phyloP scores from a whole-genome alignment of 2,329 filamentous ascomycete species.

The Aciculosporium take region DNA sequence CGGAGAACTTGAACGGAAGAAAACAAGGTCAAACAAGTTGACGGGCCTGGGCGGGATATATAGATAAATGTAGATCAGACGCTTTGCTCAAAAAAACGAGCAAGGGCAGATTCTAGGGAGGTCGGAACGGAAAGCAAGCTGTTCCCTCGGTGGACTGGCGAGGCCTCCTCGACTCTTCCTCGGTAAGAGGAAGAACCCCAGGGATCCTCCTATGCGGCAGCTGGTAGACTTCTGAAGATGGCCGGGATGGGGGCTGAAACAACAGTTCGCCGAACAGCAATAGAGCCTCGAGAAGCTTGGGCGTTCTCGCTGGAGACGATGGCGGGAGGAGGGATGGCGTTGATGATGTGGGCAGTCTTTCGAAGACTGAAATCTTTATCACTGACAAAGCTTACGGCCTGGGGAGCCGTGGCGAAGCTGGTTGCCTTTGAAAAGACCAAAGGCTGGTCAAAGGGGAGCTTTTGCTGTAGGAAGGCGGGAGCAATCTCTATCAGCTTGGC shows the following conservation, averaged over 20 bases:
- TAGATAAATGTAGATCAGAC: conserved; percentile 1
- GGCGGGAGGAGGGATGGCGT: conserved; percentile 45
- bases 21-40: background rate
- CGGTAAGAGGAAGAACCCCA: conserved; percentile 97
- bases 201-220: conserved; percentile 99
- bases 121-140: conserved; percentile 88
- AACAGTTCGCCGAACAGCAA: conserved; percentile 36
- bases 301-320: conserved; percentile 29
- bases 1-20: background rate
- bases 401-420: conserved; percentile 43
- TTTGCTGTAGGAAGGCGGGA: background rate
- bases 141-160: conserved; percentile 82
- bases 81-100: conserved; percentile 6
- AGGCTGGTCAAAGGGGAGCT: conserved; percentile 31
- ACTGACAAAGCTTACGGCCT: conserved; percentile 47
- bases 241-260: conserved; percentile 33
- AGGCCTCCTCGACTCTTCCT: conserved; percentile 99
- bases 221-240: conserved; percentile 55
- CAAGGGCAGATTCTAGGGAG: conserved; percentile 60
- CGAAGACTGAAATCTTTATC: conserved; percentile 57
- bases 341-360: conserved; percentile 52
- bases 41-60: conserved; percentile 1
- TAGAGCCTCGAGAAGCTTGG: conserved; percentile 35
- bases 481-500: background rate
- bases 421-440: conserved; percentile 55